Base-by-base conservation (phyloP, 768 basidiomycete genomes). In the Lyophyllum semitale region DNA sequence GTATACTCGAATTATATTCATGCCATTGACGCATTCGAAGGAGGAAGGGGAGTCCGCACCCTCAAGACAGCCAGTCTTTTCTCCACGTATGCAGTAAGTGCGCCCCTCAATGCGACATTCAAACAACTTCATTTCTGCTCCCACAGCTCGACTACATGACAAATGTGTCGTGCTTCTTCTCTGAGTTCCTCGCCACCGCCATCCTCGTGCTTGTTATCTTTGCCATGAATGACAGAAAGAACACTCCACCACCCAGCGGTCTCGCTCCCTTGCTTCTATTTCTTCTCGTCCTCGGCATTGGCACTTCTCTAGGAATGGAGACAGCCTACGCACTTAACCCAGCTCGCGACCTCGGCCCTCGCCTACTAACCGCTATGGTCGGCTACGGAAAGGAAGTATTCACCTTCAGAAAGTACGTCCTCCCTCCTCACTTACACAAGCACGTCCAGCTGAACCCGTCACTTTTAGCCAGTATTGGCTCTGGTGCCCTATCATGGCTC, bases 1-100 rank as follows among this genome's bases (percentile, higher is more conserved):
- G 69, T 84, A 22, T 89, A 89, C 63, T 87, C 77, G 6, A 85
- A 85, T 65, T 90, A 88, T 62, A 79, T 82, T 64, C 83, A 87
- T 62, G 87, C 87, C 30, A 87, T 91, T 59, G 78, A 83, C 63
- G 62, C 86, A 40, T 77, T 77, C 57, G 88, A 89, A 65, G 87
- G 87, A 22, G 84, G 83, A 3, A 53, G 68, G 17, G 66, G 72
- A 40, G 65, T 83, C 23, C 79, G 87, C 18, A 87, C 84, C 3
- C 72, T 84, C 58, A 62, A 61, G 48, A 87, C 88, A 0, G 88
- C 80, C 4, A 65, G 73, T 33, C 69, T 87, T 47, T 87, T 89
- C 57, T 76, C 73, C 3, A 87, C 86, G 0, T 85, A 80, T 58
- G 77, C 85, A 29, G 87, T 88, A 57, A 48, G 83, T 71, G 6